A percentile compares a stretch with the other conserved stretches of the same genome.
Evolutionary conservation across 352 stramenopile genomes (phyloP).

Genomic region (Phytophthora palmivora): DNA sequence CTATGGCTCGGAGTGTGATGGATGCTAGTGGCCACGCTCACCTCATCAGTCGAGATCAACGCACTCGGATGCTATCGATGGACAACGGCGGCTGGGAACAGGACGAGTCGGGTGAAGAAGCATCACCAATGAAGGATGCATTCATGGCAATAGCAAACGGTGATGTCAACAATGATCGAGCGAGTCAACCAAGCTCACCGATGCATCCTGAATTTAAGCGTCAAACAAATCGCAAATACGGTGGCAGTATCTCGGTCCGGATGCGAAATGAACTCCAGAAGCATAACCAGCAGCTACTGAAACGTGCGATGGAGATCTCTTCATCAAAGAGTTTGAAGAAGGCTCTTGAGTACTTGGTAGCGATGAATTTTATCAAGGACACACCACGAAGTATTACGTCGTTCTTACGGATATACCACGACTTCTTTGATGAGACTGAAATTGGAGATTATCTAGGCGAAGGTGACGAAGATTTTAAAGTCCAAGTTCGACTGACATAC

Average conservation of each 20-base stretch:
- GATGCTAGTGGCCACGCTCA: constrained; percentile 86
- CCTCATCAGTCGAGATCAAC: constrained; percentile 83
- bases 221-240: constrained; percentile 42
- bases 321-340: constrained; percentile 89
- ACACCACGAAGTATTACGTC: constrained; percentile 91
- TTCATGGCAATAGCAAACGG: not conserved
- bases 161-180: constrained; percentile 4
- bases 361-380: constrained; percentile 89
- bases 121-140: constrained; percentile 33
- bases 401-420: constrained; percentile 95
- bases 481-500: constrained; percentile 95
- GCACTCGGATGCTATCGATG: constrained; percentile 84
- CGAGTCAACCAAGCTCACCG: constrained; percentile 29
- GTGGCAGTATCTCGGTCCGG: constrained; percentile 63
- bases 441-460: constrained; percentile 97
- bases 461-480: constrained; percentile 87
- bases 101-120: constrained; percentile 56
- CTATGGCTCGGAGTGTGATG: constrained; percentile 86
- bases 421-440: constrained; percentile 90
- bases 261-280: constrained; percentile 89
- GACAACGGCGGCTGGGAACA: constrained; percentile 86
- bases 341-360: constrained; percentile 84
- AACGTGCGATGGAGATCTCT: constrained; percentile 82
- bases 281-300: constrained; percentile 81
- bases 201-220: constrained; percentile 16